These are phyloP conservation scores for Barnettozyma californica DNA, from an alignment of 805 yeast genomes.

Conservation along the genomic window DNA sequence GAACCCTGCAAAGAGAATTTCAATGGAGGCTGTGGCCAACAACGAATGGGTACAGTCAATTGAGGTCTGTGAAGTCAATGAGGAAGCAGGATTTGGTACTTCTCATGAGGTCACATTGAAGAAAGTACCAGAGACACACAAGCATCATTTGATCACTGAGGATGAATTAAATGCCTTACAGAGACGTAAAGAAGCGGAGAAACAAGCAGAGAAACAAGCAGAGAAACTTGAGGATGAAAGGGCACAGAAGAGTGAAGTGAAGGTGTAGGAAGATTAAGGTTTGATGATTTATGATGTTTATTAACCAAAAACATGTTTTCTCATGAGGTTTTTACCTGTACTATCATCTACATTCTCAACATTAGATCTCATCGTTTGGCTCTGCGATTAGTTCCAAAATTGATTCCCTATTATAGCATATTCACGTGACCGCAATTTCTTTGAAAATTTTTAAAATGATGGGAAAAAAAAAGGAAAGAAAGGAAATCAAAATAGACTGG, in stretches of 20 bases:
- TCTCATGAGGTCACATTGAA: conserved; percentile 19
- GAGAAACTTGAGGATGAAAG: neutral
- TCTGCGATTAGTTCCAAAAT: no score
- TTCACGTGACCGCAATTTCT: neutral
- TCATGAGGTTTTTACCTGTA: neutral
- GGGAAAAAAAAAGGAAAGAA: neutral
- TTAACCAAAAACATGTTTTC: neutral
- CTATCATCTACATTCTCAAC: no score
- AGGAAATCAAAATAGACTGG: neutral
- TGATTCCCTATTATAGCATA: neutral
- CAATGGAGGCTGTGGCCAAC: conserved; percentile 47
- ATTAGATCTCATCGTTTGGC: no score
- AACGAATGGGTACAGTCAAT: conserved; percentile 59
- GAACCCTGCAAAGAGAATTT: conserved; percentile 51
- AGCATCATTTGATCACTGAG: conserved; percentile 65
- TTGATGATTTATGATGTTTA: neutral
- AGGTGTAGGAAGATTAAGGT: neutral
- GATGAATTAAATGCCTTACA: conserved; percentile 46
- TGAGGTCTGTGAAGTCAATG: conserved; percentile 41
- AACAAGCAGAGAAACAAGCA: conserved; percentile 1
- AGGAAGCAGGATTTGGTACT: conserved; percentile 5
- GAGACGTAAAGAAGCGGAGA: conserved; percentile 16
- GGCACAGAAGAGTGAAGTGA: neutral
- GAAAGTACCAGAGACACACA: conserved; percentile 37
- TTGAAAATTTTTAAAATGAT: neutral